Conservation (phyloP, 345 rosid species). For the Arabidopsis arenosa region DNA sequence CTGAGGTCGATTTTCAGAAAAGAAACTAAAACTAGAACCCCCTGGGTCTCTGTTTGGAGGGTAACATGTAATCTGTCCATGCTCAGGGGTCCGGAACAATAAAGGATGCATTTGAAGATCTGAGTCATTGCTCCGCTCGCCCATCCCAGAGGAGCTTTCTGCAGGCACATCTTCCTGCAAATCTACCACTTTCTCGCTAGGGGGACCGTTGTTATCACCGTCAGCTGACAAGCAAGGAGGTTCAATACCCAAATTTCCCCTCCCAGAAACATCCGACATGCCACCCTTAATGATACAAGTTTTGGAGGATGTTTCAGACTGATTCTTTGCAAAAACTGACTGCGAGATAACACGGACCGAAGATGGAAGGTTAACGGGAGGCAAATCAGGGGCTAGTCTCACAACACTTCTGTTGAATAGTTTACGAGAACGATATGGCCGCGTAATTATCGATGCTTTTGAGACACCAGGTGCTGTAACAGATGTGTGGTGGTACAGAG, state of each 20-base stretch:
- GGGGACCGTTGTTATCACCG: conserved; percentile 44
- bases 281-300: conserved; percentile 43
- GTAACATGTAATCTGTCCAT: conserved; percentile 61
- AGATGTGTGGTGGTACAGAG: conserved; percentile 42
- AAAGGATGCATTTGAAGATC: conserved; percentile 93
- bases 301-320: conserved; percentile 49
- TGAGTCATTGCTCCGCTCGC: conserved; percentile 52
- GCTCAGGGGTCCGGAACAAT: conserved; percentile 72
- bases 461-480: conserved; percentile 37
- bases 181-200: conserved; percentile 44
- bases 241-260: conserved; percentile 47
- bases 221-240: conserved; percentile 45
- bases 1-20: conserved; percentile 79
- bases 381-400: conserved; percentile 92
- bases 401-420: conserved; percentile 60
- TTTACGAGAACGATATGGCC: conserved; percentile 57
- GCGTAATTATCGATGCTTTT: conserved; percentile 51
- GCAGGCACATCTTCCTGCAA: conserved; percentile 50
- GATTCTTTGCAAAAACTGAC: conserved; percentile 60
- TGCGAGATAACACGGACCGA: conserved; percentile 83
- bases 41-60: conserved; percentile 50
- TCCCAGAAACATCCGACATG: conserved; percentile 47
- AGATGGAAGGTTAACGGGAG: conserved; percentile 92
- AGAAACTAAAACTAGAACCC: conserved; percentile 66
- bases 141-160: conserved; percentile 54